These are phyloP conservation scores for Ascochyta viciae-villosae DNA, from an alignment of 2,329 filamentous ascomycete genomes.

Conservation along the genomic window DNA sequence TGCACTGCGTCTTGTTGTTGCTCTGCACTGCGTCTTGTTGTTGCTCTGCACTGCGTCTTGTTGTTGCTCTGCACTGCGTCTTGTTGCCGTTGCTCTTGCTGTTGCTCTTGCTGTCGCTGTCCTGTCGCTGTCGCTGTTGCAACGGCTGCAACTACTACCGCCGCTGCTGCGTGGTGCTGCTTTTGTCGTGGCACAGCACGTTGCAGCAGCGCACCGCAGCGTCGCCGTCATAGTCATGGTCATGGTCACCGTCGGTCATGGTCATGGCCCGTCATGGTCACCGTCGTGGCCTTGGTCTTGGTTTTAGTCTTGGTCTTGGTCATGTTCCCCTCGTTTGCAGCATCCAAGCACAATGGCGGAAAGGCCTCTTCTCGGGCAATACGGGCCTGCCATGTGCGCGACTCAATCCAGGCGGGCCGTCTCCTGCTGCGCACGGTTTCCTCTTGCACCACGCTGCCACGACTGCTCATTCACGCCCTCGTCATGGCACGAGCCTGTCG, in stretches of 20 bases:
- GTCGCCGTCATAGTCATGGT: neutral
- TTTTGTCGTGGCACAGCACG: slow-evolving; percentile 6
- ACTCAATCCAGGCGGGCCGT: slow-evolving; percentile 28
- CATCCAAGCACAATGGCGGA: slow-evolving; percentile 13
- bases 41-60: neutral
- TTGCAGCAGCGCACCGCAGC: slow-evolving; percentile 13
- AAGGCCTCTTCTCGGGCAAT: slow-evolving; percentile 28
- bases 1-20: neutral
- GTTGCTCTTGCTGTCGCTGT: too few species aligned
- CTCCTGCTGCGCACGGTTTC: slow-evolving; percentile 17
- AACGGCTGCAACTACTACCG: neutral
- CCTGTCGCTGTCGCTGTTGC: neutral
- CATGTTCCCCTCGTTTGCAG: neutral
- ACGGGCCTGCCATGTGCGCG: slow-evolving; percentile 19
- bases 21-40: neutral
- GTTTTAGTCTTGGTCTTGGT: neutral
- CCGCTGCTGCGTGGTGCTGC: neutral
- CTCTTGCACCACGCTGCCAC: slow-evolving; percentile 19
- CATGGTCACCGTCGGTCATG: neutral
- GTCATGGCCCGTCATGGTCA: neutral
- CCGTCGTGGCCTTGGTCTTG: neutral
- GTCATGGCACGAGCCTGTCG: slow-evolving; percentile 29
- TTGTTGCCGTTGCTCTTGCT: too few species aligned
- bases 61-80: neutral
- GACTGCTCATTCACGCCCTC: slow-evolving; percentile 22